Conservation (phyloP, 2,329 filamentous ascomycete genomes). For the Fusarium nygamai region DNA sequence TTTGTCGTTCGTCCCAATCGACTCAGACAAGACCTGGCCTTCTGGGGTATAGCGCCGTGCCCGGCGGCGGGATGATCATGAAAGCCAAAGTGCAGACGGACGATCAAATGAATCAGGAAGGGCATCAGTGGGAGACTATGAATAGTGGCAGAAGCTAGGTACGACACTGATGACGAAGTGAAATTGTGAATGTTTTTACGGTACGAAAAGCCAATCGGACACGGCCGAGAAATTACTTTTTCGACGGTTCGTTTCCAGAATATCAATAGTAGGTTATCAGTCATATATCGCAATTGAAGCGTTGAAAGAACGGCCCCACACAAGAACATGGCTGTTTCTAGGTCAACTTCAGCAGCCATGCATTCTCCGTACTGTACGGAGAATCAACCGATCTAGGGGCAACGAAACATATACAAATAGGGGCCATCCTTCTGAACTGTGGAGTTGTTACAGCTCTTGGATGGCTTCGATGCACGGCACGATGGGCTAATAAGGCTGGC, state of each 20-base stretch:
- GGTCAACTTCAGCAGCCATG: neutral
- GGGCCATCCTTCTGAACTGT: slow-evolving; percentile 19
- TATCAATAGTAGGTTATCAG: neutral
- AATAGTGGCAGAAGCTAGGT: neutral
- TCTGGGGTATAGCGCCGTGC: slow-evolving; percentile 37
- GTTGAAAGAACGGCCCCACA: neutral
- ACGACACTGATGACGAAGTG: neutral
- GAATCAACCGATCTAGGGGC: slow-evolving; percentile 22
- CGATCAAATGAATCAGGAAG: slow-evolving; percentile 6
- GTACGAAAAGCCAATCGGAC: neutral
- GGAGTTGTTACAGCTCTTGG: slow-evolving; percentile 28
- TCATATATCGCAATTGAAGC: neutral
- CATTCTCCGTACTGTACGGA: neutral
- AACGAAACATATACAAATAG: slow-evolving; percentile 6
- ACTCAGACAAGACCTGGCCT: slow-evolving; percentile 26
- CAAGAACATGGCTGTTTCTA: neutral
- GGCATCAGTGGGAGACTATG: neutral
- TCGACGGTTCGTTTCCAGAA: neutral
- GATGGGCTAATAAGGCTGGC: slow-evolving; percentile 30
- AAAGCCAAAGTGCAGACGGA: slow-evolving; percentile 3
- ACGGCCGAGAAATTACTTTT: slow-evolving; percentile 2
- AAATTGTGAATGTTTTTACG: neutral
- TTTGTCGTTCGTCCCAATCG: slow-evolving; percentile 22
- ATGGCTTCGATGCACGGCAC: slow-evolving; percentile 2
- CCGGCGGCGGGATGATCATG: slow-evolving; percentile 21